phyloP scores from a whole-genome alignment of 805 yeast species.

The Hanseniaspora lindneri region DNA sequence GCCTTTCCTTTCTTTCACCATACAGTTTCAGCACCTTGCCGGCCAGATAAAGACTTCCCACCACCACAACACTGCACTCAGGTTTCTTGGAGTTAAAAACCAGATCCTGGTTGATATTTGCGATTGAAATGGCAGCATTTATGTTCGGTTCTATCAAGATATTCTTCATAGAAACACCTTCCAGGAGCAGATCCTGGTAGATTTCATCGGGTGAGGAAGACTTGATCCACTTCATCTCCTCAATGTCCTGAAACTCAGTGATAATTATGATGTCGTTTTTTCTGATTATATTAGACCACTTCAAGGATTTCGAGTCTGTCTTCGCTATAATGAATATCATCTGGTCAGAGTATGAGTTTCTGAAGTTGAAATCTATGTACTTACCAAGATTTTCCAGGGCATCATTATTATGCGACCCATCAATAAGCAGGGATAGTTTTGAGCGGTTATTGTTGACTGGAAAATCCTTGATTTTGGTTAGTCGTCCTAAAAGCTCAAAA shows the following conservation, averaged over 20 bases:
- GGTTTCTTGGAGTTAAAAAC: slow-evolving; percentile 1
- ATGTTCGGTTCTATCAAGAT: slow-evolving; percentile 11
- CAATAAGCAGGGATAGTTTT: slow-evolving; percentile 41
- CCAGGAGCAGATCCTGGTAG: slow-evolving; percentile 20
- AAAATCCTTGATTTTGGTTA: slow-evolving; percentile 40
- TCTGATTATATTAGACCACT: slow-evolving; percentile 41
- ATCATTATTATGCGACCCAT: slow-evolving; percentile 86
- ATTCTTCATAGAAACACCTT: slow-evolving; percentile 4
- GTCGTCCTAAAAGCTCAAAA: slow-evolving; percentile 78
- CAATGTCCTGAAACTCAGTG: slow-evolving; percentile 57
- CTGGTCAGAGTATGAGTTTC: slow-evolving; percentile 7
- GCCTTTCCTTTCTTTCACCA: slow-evolving; percentile 18
- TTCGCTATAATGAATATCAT: slow-evolving; percentile 55
- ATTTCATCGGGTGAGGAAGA: slow-evolving; percentile 28
- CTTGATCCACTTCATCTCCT: slow-evolving; percentile 88
- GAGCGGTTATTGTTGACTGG: slow-evolving; percentile 21
- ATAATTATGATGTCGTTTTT: slow-evolving; percentile 47
- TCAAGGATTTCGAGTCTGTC: slow-evolving; percentile 57
- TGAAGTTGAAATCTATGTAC: slow-evolving; percentile 33
- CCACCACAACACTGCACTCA: slow-evolving; percentile 35
- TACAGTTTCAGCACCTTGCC: slow-evolving; percentile 41
- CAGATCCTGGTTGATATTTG: slow-evolving; percentile 19
- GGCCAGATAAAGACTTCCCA: slow-evolving; percentile 61
- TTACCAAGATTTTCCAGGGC: slow-evolving; percentile 65
- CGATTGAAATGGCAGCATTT: slow-evolving; percentile 6